Evolutionary conservation across 495 filamentous ascomycete genomes (phyloP), one percentile per base, ranked within the genome.

Genomic region (Aspergillus bridgeri): DNA sequence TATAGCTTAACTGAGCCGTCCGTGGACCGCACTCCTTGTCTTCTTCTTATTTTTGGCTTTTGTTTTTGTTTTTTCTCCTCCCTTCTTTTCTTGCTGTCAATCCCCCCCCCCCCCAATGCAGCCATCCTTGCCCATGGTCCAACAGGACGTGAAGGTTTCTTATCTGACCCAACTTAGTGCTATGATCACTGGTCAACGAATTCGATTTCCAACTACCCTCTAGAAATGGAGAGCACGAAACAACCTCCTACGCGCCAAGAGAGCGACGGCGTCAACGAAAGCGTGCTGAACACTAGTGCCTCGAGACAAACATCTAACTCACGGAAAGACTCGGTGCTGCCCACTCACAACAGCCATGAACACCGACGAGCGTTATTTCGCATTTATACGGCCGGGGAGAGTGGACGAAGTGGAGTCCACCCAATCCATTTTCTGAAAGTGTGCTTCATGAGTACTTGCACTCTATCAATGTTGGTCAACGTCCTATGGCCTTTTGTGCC

Each of bases 401-500:
- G 81, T 65, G 86, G 86, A 6, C 75, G 87, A 42, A 75, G 59
- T 6, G 84, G 86, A 19, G 67, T 89, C 21, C 79, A 89, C 63
- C 85, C 84, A 0, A 54, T 75, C 47, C 76, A 82, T 47, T 86
- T 89, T 63, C 58, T 88, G 24, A 73, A 69, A 50, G 86, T 89
- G 33, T 82, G 79, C 66, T 86, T 83, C 64, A 70, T 74, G 52
- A 84, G 82, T 65, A 77, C 78, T n/a, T 81, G 81, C 57, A 81
- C 66, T 13, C 54, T 80, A 2, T 83, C 81, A 6, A 81, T 79
- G 75, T 58, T 75, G 8, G 83, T 86, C 42, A 89, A 90, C 60
- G 55, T 89, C 8, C 79, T 92, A n/a, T 90, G 88, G 89, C 89
- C 89, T 2, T 80, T 88, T 60, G 85, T 90, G 1, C 86, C 87